These are phyloP conservation scores for Dothideomycetes sp. DNA, from an alignment of 2,329 filamentous ascomycete species.

Conservation along the genomic window DNA sequence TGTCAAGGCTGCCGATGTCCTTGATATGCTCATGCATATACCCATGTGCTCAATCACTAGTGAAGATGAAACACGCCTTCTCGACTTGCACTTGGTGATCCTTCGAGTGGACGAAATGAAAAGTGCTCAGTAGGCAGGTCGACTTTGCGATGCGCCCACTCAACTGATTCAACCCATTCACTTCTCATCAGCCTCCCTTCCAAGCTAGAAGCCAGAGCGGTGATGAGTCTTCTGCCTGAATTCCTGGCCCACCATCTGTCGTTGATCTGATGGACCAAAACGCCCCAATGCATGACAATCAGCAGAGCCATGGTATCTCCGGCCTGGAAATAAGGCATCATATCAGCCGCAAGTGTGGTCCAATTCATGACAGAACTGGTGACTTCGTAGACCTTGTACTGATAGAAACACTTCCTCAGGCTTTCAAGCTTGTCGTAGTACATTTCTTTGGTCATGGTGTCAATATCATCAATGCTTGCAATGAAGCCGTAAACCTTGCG, in stretches of 20 bases:
- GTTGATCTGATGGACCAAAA: neutral
- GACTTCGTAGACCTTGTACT: neutral
- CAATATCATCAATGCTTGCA: no score
- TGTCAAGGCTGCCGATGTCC: no score
- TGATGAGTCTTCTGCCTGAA: conserved; percentile 3
- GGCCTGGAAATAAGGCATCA: neutral
- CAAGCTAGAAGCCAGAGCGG: neutral
- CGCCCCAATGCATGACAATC: conserved; percentile 3
- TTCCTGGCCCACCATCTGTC: conserved; percentile 4
- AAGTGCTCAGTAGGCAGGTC: neutral
- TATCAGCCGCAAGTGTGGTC: neutral
- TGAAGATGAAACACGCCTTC: no score
- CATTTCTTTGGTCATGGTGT: neutral
- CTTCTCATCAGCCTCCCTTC: neutral
- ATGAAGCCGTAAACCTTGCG: neutral
- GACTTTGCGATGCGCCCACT: neutral
- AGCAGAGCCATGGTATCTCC: conserved; percentile 1
- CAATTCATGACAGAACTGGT: conserved; percentile 3
- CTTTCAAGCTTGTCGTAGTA: neutral
- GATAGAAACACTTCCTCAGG: neutral
- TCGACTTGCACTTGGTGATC: no score
- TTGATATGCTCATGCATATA: no score
- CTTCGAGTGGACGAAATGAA: no score
- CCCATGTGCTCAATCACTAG: no score
- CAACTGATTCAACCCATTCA: neutral